Conservation (phyloP, 2,329 filamentous ascomycete genomes). For the Calonectria multiphialidica region DNA sequence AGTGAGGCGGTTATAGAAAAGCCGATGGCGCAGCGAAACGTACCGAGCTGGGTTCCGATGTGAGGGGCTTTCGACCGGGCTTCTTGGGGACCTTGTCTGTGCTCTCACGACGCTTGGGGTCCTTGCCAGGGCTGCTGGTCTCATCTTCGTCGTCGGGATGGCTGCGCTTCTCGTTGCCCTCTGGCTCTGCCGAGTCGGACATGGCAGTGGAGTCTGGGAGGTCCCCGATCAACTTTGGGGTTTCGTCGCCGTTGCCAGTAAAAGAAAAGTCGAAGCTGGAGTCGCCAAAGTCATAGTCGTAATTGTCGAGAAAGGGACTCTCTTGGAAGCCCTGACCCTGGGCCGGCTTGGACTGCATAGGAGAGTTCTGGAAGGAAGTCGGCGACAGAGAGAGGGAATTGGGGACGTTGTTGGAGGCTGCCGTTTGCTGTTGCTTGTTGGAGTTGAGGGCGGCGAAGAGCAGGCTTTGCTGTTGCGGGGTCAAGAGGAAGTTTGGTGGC, state of each 20-base stretch:
- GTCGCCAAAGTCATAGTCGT: conserved; percentile 83
- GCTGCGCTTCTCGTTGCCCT: conserved; percentile 76
- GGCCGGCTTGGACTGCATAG: conserved; percentile 57
- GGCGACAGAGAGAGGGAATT: conserved; percentile 60
- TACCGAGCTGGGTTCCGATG: conserved; percentile 95
- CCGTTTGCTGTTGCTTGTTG: conserved; percentile 62
- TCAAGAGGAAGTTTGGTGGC: conserved; percentile 74
- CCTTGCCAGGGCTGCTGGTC: conserved; percentile 60
- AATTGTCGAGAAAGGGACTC: conserved; percentile 83
- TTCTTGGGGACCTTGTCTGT: conserved; percentile 93
- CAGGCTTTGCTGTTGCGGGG: conserved; percentile 81
- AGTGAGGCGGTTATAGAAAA: conserved; percentile 21
- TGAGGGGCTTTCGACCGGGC: conserved; percentile 94
- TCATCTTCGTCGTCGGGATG: conserved; percentile 79
- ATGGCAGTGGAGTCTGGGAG: conserved; percentile 67
- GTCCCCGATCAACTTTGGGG: conserved; percentile 81
- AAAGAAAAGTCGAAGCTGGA: conserved; percentile 78
- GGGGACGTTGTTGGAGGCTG: conserved; percentile 49
- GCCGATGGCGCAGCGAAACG: conserved; percentile 54
- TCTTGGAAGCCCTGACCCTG: conserved; percentile 68
- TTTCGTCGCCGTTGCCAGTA: conserved; percentile 55
- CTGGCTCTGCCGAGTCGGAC: conserved; percentile 69
- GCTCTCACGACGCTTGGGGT: conserved; percentile 81
- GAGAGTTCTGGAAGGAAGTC: conserved; percentile 62
- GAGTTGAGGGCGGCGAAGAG: conserved; percentile 82